A percentile compares a stretch with the other conserved stretches of the same genome.
phyloP scores from a whole-genome alignment of 164 flowering plant genomes.

The Hamamelis virginiana region DNA sequence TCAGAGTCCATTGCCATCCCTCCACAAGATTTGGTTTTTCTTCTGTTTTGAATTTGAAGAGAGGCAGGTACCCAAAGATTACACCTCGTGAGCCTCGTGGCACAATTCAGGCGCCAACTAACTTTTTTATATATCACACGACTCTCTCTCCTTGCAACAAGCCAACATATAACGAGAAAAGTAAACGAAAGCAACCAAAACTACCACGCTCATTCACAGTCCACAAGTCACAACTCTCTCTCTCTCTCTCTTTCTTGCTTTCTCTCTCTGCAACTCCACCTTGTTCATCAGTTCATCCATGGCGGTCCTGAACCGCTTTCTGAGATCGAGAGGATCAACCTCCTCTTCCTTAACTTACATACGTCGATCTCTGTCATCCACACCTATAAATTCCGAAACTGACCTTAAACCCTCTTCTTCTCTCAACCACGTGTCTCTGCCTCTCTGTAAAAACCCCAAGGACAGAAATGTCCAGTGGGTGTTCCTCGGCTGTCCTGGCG shows the following conservation, averaged over 20 bases:
- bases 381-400: constrained; percentile 25
- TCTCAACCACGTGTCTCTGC: constrained; percentile 11
- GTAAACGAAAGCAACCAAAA: neutral
- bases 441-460: constrained; percentile 19
- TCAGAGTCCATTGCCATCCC: no score
- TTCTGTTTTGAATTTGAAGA: no score
- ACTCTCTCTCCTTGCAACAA: neutral
- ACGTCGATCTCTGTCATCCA: constrained; percentile 16
- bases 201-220: neutral
- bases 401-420: constrained; percentile 25
- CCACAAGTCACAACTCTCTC: neutral
- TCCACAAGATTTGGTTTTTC: no score
- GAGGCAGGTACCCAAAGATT: no score
- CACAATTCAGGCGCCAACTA: no score
- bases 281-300: constrained; percentile 22
- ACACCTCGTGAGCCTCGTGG: no score
- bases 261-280: constrained; percentile 2
- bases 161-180: neutral
- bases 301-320: constrained; percentile 44
- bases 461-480: constrained; percentile 81
- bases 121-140: no score
- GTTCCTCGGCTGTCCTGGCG: constrained; percentile 94
- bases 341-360: neutral
- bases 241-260: constrained; percentile 1
- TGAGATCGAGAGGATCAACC: constrained; percentile 16